Evolutionary conservation across 495 filamentous ascomycete genomes (phyloP), one percentile per base, ranked within the genome.

Genomic region (Bryoglossum gracile): DNA sequence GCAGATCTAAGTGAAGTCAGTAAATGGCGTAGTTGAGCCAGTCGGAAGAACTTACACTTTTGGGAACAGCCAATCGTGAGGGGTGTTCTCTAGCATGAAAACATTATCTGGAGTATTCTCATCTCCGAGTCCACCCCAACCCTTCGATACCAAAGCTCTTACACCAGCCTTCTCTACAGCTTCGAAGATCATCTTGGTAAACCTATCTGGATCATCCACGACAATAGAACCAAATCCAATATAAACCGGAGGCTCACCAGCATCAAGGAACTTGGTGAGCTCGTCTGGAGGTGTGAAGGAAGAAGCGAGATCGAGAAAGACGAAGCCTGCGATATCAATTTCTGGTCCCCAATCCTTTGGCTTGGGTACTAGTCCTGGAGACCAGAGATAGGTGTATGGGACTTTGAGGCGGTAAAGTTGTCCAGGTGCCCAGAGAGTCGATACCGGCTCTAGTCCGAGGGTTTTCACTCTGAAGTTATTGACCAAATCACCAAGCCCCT

Each of bases 211-310:
- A 54, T 84, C 75, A 34, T 84, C 81, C 3, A 84, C 81, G 3
- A 84, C 80, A 53, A 84, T 84, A 3, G 76, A 81, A 10, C 81
- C 81, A 48, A 84, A 84, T 9, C 81, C 81, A 40, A 84, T 83
- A 49, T 84, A 84, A 1, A 84, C 61, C 0, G 78, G 79, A 25
- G 66, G 70, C 9, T 74, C 69, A 0, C 80, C 79, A 0, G 65
- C 69, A 1, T 72, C 68, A 1, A 84, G 66, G 50, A 84, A 84
- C 0, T 67, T 52, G 3, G 67, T 64, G 8, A 84, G 69, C 0
- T 70, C 66, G 0, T 73, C 62, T 0, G 76, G 74, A 0, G 81
- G 81, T 10, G 68, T 68, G 59, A 78, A 84, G 25, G 63, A 69
- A 3, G 76, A 74, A 4, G 80, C 81, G 16, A 82, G 69, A 46